phyloP scores from a whole-genome alignment of 2,329 filamentous ascomycete species.

The Arthroderma uncinatum region DNA sequence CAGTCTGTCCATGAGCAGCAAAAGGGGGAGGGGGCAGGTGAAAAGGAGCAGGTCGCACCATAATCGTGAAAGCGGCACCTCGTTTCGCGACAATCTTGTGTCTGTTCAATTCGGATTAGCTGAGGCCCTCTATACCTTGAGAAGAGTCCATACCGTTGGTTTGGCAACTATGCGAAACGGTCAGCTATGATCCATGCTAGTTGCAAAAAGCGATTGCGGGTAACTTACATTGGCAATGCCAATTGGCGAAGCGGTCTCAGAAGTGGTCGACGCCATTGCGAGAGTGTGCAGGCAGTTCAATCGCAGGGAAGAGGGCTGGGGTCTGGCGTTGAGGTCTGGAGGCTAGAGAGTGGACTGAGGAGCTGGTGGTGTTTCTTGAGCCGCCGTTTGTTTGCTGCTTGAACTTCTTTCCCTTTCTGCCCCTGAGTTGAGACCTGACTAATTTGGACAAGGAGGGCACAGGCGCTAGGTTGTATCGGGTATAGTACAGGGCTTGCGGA shows the following conservation, averaged over 20 bases:
- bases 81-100: constrained; percentile 68
- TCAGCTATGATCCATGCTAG: neutral
- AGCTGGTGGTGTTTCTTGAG: constrained; percentile 9
- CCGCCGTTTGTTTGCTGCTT: constrained; percentile 10
- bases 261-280: constrained; percentile 21
- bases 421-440: constrained; percentile 22
- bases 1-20: constrained; percentile 11
- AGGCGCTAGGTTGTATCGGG: constrained; percentile 22
- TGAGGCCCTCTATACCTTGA: neutral
- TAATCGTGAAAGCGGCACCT: constrained; percentile 97
- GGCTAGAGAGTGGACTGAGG: constrained; percentile 7
- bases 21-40: neutral
- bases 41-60: constrained; percentile 61
- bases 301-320: neutral
- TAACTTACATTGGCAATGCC: constrained; percentile 59
- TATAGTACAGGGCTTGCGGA: constrained; percentile 22
- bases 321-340: neutral
- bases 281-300: neutral
- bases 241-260: constrained; percentile 55
- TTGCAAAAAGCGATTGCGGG: neutral
- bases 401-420: constrained; percentile 15
- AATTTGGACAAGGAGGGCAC: constrained; percentile 19
- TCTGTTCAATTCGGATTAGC: constrained; percentile 34
- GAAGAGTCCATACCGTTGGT: constrained; percentile 47
- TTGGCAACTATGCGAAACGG: constrained; percentile 46